Percentiles rank a stretch among this genome's conserved stretches.
Evolutionary conservation across 371 early-diverging fungal species (phyloP).

Genomic region (Mucor circinelloides): DNA sequence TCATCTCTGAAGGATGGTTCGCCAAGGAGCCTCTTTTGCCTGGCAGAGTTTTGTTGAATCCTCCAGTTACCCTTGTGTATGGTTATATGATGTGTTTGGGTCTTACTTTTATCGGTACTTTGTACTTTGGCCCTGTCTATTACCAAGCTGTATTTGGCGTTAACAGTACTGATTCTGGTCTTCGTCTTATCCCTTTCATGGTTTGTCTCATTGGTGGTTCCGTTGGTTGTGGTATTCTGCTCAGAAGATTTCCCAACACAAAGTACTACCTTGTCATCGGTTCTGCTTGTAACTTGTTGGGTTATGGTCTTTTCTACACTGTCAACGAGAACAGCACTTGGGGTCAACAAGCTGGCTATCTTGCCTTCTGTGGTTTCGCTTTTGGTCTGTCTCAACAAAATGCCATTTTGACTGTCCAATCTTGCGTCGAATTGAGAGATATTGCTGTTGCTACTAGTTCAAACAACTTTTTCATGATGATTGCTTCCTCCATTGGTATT

Average conservation of each 20-base stretch:
- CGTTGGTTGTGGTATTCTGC: constrained; percentile 28
- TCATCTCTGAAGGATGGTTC: constrained; percentile 50
- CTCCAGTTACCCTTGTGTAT: constrained; percentile 47
- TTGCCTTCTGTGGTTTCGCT: constrained; percentile 50
- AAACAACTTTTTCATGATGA: constrained; percentile 45
- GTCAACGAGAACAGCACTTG: constrained; percentile 37
- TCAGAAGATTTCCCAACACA: constrained; percentile 25
- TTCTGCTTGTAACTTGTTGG: constrained; percentile 35
- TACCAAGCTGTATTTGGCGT: constrained; percentile 55
- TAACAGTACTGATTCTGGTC: constrained; percentile 38
- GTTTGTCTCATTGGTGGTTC: constrained; percentile 41
- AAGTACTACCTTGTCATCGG: constrained; percentile 36
- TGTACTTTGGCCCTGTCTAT: constrained; percentile 73
- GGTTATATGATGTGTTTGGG: constrained; percentile 63
- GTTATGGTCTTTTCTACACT: constrained; percentile 48
- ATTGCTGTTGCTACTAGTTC: constrained; percentile 71
- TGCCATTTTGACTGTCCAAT: constrained; percentile 61
- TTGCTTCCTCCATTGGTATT: constrained; percentile 44
- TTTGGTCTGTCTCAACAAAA: constrained; percentile 69
- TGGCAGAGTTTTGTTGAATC: constrained; percentile 29
- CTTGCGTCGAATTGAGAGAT: constrained; percentile 48
- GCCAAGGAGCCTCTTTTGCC: constrained; percentile 54
- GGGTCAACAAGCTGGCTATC: constrained; percentile 46
- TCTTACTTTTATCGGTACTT: constrained; percentile 65
- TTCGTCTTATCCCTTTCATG: constrained; percentile 52